Base-by-base conservation (phyloP, 345 rosid species). In the Fremontodendron californicum region DNA sequence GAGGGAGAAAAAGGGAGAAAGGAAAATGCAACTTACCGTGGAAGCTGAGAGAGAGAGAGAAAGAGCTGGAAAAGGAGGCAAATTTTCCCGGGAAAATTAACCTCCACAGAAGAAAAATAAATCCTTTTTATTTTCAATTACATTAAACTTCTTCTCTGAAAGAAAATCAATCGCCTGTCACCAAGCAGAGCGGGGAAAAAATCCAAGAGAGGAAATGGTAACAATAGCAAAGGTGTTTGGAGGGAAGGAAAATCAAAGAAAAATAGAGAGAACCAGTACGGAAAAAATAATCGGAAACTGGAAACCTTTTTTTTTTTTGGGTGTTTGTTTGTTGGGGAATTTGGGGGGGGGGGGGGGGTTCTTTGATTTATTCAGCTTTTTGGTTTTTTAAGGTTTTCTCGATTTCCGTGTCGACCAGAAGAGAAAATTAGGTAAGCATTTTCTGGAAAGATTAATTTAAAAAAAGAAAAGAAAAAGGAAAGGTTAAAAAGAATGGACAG, bases 231-330 rank as follows among this genome's bases (percentile, higher is more conserved):
- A n/a, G 67, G 79, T 12, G 78, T 69, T 79, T 82, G 84, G 85
- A 76, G 83, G 87, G 84, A 81, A 79, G 78, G 77, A 80, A 82
- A 82, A 70, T 16, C 54, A 49, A 31, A 61, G 65, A 31, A 39
- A 61, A 33, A 31, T 29, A 61, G 39, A 29, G 39, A 61, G 65
- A 61, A 15, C 1, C 6, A 51, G 11, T 21, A 6, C 1, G 21
- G 35, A 35, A 71, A 19, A 49, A 39, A 33, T n/a, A 33, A 13
- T 2, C 0, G 18, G 16, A 6, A 5, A 4, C 2, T 2, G 40
- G 58, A 46, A 73, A 29, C n/a, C 62, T 62, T n/a, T 9, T 67
- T 51, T 18, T 12, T 48, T 74, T n/a, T 9, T 27, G 2, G 39
- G 35, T 13, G 51, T n/a, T 58, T 15, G 39, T 37, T 67, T 42